Conservation (phyloP, 2,329 filamentous ascomycete species). For the Verticillium nubilum region DNA sequence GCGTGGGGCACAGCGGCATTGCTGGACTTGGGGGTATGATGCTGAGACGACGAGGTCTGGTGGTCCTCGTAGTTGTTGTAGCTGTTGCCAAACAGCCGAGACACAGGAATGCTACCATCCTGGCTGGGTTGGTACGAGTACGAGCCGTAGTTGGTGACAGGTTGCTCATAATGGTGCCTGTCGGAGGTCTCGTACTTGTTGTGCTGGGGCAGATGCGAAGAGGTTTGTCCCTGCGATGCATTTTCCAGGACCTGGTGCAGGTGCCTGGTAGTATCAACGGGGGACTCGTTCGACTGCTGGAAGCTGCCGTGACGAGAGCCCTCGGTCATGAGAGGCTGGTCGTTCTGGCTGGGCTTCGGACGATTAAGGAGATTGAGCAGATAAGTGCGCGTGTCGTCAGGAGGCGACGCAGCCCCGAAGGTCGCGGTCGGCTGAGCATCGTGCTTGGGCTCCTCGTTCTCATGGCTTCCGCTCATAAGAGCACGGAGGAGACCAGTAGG, state of each 20-base stretch:
- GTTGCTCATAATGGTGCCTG: slow-evolving; percentile 11
- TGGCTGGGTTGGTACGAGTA: slow-evolving; percentile 12
- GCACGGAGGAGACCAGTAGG: slow-evolving; percentile 54
- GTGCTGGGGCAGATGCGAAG: slow-evolving; percentile 12
- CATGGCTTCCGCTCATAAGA: slow-evolving; percentile 52
- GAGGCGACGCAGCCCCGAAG: slow-evolving; percentile 46
- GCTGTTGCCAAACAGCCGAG: slow-evolving; percentile 16
- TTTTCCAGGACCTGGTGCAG: slow-evolving; percentile 12
- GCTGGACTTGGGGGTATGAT: slow-evolving; percentile 34
- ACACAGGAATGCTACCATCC: slow-evolving; percentile 10
- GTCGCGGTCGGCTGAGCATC: slow-evolving; percentile 22
- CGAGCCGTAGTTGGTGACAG: slow-evolving; percentile 13
- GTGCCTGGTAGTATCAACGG: slow-evolving; percentile 14
- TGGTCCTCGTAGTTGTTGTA: slow-evolving; percentile 36
- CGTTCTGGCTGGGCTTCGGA: slow-evolving; percentile 60
- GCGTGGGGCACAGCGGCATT: slow-evolving; percentile 20
- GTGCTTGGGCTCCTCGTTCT: slow-evolving; percentile 36
- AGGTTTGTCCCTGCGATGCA: slow-evolving; percentile 7
- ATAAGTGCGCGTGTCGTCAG: slow-evolving; percentile 74
- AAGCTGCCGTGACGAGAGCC: slow-evolving; percentile 32
- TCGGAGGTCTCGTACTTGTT: slow-evolving; percentile 11
- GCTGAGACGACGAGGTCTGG: slow-evolving; percentile 33
- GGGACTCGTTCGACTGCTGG: slow-evolving; percentile 33
- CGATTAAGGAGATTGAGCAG: slow-evolving; percentile 81
- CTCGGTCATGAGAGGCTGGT: slow-evolving; percentile 37